Evolutionary conservation across 2,329 filamentous ascomycete genomes (phyloP), one percentile per base, ranked within the genome.

Genomic region (Cephalotrichum gorgonifer): DNA sequence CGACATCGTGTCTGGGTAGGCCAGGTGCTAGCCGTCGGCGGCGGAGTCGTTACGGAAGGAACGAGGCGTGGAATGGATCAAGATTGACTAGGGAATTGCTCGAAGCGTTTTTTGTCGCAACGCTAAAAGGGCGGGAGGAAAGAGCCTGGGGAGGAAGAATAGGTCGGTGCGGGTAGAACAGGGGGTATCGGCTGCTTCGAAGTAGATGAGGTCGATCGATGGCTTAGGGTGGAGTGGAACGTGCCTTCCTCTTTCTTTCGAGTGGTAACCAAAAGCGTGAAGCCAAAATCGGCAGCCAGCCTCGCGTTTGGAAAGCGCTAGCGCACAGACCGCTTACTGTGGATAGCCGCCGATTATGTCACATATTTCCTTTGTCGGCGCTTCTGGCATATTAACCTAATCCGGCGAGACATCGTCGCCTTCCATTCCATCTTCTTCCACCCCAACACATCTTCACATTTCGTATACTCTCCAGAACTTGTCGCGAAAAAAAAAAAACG

Each of bases 1-100:
- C 22, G 71, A 61, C 70, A 73, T 72, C 49, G 47, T 57, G 42
- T 17, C 6, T 35, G 11, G n/a, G 9, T 23, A n/a, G 35, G 26
- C 26, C 11, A 11, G 8, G 33, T 23, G 43, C 20, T 31, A 45
- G 4, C 17, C 15, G n/a, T n/a, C n/a, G n/a, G n/a, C n/a, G 42
- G 22, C 7, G 5, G 14, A n/a, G 14, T 12, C 17, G 27, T 6
- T 20, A 8, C 27, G 42, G 27, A 7, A 27, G 27, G 22, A 23
- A 44, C 8, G 7, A 23, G 27, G 20, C 12, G 14, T 17, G 11
- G 11, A 15, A 11, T 15, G 30, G 12, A 31, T 3, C 11, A 31
- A 15, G 30, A 31, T 31, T 9, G 11, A 15, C 15, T 11, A 9
- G 12, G 15, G 30, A 31, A 15, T 31, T 15, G 30, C 30, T 31